A percentile compares a stretch with the other conserved stretches of the same genome.
Evolutionary conservation across 805 yeast species (phyloP).

Genomic region (Ogataea allantospora): DNA sequence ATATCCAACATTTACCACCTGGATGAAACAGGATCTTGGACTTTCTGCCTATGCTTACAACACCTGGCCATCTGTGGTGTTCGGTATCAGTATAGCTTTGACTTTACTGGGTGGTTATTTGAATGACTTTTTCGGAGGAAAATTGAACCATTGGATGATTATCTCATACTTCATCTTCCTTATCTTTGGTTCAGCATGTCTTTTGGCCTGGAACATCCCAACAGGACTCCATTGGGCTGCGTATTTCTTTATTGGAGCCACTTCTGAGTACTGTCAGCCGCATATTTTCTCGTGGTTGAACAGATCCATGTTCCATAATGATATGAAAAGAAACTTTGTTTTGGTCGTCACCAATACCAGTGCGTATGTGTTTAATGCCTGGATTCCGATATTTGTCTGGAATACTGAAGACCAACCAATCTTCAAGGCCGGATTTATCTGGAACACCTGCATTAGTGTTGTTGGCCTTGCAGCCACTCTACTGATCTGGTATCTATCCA

Average conservation of each 20-base stretch:
- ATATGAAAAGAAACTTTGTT: slow-evolving; percentile 40
- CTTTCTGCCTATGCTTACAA: slow-evolving; percentile 38
- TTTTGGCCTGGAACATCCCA: slow-evolving; percentile 51
- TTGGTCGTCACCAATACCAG: slow-evolving; percentile 42
- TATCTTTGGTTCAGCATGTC: slow-evolving; percentile 41
- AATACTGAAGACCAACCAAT: slow-evolving; percentile 37
- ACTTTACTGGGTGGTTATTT: slow-evolving; percentile 38
- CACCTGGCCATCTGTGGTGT: slow-evolving; percentile 40
- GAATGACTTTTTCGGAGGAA: slow-evolving; percentile 39
- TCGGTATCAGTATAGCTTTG: slow-evolving; percentile 39
- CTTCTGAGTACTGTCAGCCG: slow-evolving; percentile 54
- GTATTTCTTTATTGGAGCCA: slow-evolving; percentile 47
- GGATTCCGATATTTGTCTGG: slow-evolving; percentile 44
- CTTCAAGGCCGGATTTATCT: slow-evolving; percentile 39
- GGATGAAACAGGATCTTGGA: slow-evolving; percentile 41
- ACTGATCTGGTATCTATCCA: slow-evolving; percentile 17
- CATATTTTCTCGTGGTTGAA: slow-evolving; percentile 57
- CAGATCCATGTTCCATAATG: slow-evolving; percentile 42
- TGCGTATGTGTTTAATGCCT: slow-evolving; percentile 42
- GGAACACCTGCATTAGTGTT: slow-evolving; percentile 34
- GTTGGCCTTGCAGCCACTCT: slow-evolving; percentile 34
- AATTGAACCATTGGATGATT: slow-evolving; percentile 38
- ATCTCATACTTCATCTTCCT: slow-evolving; percentile 37
- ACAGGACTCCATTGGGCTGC: slow-evolving; percentile 48
- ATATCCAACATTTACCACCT: slow-evolving; percentile 43